Percentiles rank a stretch among this genome's conserved stretches.
phyloP scores from a whole-genome alignment of 352 stramenopile species.

The Phytopythium oedochilum region DNA sequence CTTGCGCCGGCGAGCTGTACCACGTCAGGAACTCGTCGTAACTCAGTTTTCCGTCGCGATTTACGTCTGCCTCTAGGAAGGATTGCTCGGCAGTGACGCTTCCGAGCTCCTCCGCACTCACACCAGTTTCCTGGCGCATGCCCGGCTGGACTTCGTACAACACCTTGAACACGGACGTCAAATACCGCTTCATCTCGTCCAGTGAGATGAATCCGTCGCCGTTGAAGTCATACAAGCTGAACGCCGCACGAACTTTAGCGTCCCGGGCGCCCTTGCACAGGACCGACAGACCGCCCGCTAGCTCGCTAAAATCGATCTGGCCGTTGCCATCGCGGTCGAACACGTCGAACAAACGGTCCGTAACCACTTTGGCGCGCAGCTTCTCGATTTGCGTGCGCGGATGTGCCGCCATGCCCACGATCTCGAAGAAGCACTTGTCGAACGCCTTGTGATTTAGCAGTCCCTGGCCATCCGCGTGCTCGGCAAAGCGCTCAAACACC shows the following conservation, averaged over 20 bases:
- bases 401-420: constrained; percentile 60
- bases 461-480: constrained; percentile 53
- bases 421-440: constrained; percentile 68
- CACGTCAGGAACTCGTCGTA: constrained; percentile 87
- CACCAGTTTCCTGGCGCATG: constrained; percentile 59
- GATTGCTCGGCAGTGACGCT: constrained; percentile 80
- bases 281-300: constrained; percentile 79
- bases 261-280: constrained; percentile 77
- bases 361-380: constrained; percentile 58
- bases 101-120: constrained; percentile 69
- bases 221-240: constrained; percentile 86
- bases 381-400: constrained; percentile 61
- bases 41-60: constrained; percentile 77
- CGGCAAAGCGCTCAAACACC: constrained; percentile 83
- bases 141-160: constrained; percentile 80
- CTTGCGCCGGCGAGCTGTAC: constrained; percentile 73
- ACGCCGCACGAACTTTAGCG: constrained; percentile 81
- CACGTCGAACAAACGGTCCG: constrained; percentile 71
- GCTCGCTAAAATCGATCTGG: constrained; percentile 82
- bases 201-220: constrained; percentile 80
- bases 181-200: constrained; percentile 85
- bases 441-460: constrained; percentile 65
- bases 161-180: constrained; percentile 86
- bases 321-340: constrained; percentile 81
- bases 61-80: constrained; percentile 79